Conservation (phyloP, 2,329 filamentous ascomycete genomes). For the Botrytis fragariae region DNA sequence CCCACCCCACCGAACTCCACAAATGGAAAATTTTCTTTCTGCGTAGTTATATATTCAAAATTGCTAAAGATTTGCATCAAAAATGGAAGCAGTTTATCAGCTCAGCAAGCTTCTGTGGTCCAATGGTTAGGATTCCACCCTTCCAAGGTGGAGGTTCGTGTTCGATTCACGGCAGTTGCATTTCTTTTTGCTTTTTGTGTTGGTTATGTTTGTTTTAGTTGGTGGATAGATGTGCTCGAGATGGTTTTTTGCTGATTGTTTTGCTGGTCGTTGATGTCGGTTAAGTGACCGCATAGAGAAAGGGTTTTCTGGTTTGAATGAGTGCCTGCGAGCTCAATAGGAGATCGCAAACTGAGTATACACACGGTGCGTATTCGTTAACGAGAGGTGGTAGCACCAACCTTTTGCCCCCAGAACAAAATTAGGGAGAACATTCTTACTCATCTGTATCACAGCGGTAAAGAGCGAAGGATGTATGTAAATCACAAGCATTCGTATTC, state of each 20-base stretch:
- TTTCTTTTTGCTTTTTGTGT: background rate
- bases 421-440: no score
- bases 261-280: background rate
- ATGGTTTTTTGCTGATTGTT: fast-evolving
- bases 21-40: background rate
- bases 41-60: background rate
- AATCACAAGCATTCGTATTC: no score
- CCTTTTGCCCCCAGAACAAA: no score
- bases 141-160: slow-evolving; percentile 13
- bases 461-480: no score
- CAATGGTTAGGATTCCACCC: slow-evolving; percentile 14
- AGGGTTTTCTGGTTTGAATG: no score
- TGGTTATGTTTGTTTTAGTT: fast-evolving
- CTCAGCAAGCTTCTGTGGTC: background rate
- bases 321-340: no score
- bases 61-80: no score
- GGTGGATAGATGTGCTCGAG: fast-evolving
- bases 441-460: no score
- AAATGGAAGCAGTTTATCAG: background rate
- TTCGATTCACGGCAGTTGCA: slow-evolving; percentile 2
- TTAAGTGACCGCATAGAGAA: background rate
- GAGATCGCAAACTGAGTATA: no score
- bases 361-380: no score
- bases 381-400: no score
- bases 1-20: background rate